Conservation (phyloP, 2,329 filamentous ascomycete genomes). For the Purpureocillium lavendulum region DNA sequence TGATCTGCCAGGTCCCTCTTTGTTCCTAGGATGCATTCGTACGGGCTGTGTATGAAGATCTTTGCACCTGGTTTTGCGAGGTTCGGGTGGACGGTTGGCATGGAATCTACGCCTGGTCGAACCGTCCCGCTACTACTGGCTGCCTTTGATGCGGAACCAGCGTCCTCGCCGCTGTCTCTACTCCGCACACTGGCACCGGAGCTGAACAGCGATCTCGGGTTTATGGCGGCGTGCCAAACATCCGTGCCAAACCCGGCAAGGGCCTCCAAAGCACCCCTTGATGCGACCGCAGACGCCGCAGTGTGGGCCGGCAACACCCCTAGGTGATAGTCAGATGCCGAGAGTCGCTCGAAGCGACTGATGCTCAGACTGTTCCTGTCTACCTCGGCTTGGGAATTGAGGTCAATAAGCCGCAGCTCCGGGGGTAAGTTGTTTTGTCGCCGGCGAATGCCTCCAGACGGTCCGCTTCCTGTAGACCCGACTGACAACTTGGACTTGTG, state of each 20-base stretch:
- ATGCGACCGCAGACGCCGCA: slow-evolving; percentile 54
- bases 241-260: slow-evolving; percentile 65
- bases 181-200: slow-evolving; percentile 72
- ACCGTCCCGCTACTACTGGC: slow-evolving; percentile 24
- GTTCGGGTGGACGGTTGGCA: slow-evolving; percentile 39
- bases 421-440: slow-evolving; percentile 76
- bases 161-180: slow-evolving; percentile 51
- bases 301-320: slow-evolving; percentile 68
- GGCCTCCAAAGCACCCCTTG: slow-evolving; percentile 66
- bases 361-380: slow-evolving; percentile 82
- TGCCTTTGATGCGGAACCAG: slow-evolving; percentile 35
- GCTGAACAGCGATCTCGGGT: slow-evolving; percentile 78
- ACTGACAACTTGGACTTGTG: slow-evolving; percentile 36
- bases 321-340: slow-evolving; percentile 87
- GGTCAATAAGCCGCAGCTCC: slow-evolving; percentile 84
- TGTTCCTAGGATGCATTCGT: slow-evolving; percentile 89
- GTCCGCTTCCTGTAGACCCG: slow-evolving; percentile 45
- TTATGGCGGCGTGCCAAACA: slow-evolving; percentile 86
- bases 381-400: slow-evolving; percentile 76
- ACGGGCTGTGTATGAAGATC: slow-evolving; percentile 93
- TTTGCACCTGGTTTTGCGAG: slow-evolving; percentile 52
- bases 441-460: slow-evolving; percentile 57
- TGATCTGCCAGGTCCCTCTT: slow-evolving; percentile 83
- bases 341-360: slow-evolving; percentile 77
- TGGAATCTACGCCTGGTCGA: slow-evolving; percentile 14